Evolutionary conservation across 2,329 filamentous ascomycete genomes (phyloP), one percentile per base, ranked within the genome.

Genomic region (Zymoseptoria brevis): DNA sequence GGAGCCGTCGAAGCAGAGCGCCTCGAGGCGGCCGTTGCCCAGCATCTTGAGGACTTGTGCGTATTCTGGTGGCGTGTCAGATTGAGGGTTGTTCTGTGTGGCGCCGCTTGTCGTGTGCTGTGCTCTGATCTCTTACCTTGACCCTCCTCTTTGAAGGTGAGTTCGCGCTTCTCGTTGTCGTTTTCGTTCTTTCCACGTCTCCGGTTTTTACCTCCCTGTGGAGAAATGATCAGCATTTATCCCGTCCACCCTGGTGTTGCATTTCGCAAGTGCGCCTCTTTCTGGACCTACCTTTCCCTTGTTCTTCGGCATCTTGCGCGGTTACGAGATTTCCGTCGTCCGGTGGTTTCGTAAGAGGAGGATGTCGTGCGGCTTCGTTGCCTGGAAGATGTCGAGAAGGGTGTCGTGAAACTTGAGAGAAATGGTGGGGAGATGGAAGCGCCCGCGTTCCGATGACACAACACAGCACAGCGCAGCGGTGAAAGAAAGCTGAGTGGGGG

Each of bases 101-200:
- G 13, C 35, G 35, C 35, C 4, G 35, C 4, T n/a, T n/a, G 35
- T 45, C 16, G 35, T 45, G 35, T n/a, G 35, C 35, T 45, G 30
- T 35, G 35, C 35, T 41, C 22, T 24, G 7, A 6, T 29, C 26
- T 71, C 75, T 61, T 78, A 84, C 83, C 87, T 82, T 97, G 93
- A 68, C 93, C 93, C 74, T 97, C 93, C 77, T 97, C 94, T 81
- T 96, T 96, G 87, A 97, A 97, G 73, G 90, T 93, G 72, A 97
- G 84, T 78, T 97, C 93, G 77, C 93, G 92, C 84, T 96, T 96
- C 81, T 96, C 92, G 75, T 96, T 96, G 82, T 97, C 94, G 80
- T 94, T 95, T 71, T 75, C 74, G 67, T 75, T 75, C 73, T 96
- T 97, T 80, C 93, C 93, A 81, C 94, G 86, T 85, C 93, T 88